Evolutionary conservation across 306 rosid species (phyloP), one percentile per base, ranked within the genome.

Genomic region (Prunus davidiana): DNA sequence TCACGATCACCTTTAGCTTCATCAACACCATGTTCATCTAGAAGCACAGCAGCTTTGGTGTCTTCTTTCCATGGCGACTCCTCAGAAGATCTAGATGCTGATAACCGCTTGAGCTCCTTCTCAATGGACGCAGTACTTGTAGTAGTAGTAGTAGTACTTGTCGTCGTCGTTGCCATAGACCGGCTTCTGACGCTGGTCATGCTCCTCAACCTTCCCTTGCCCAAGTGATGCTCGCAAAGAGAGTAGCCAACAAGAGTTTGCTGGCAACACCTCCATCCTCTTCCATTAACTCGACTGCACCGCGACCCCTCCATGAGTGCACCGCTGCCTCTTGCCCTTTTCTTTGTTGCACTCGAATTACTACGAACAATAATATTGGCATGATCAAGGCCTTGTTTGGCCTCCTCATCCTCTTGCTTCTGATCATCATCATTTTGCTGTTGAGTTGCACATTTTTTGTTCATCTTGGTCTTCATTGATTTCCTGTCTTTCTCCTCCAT

Each of bases 271-370:
- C 99, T 79, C 99, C 99, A 96, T 25, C 99, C 99, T 41, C 99
- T 85, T 22, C 99, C 99, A n/a, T 96, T 96, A 24, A 96, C 98
- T 2, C 99, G 97, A 79, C 99, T 96, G 90, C 99, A 96, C 93
- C 98, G 51, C 7, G 99, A 96, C 6, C 99, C 99, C 83, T 96
- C 98, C 99, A 91, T 89, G 0, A 96, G 32, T 77, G 82, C 81
- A 41, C 84, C 83, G 10, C 83, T 82, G 13, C 89, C 87, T 64
- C 90, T 81, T 9, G 71, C 80, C 65, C 74, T 82, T 88, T 84
- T 90, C 74, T 77, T 91, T 5, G 67, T 89, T 4, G 67, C 71
- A 16, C 66, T 49, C 12, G 34, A 16, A 52, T 52, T 38, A 34
- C 25, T 18, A 64, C 52, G n/a, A 28, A 9, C 67, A 62, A 5